phyloP scores from a whole-genome alignment of 2,329 filamentous ascomycete genomes.

The Colletotrichum plurivorum region DNA sequence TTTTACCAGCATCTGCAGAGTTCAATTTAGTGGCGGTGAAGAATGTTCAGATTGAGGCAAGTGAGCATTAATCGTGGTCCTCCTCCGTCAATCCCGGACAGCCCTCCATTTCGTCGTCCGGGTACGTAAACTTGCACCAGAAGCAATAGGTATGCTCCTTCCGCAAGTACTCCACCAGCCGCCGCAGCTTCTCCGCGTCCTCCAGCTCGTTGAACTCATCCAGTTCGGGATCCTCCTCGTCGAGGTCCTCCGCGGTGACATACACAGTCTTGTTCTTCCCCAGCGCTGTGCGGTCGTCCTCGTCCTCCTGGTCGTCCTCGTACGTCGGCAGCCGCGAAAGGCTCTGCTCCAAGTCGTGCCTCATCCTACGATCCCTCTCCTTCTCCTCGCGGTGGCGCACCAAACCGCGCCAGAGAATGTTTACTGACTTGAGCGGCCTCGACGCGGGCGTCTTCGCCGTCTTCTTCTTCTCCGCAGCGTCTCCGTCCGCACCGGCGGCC shows the following conservation, averaged over 20 bases:
- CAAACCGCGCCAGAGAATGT: constrained; percentile 84
- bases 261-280: constrained; percentile 70
- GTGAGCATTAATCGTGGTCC: constrained; percentile 72
- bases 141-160: constrained; percentile 87
- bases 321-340: constrained; percentile 75
- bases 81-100: constrained; percentile 92
- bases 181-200: constrained; percentile 75
- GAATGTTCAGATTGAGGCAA: not conserved
- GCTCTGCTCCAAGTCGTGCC: constrained; percentile 76
- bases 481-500: constrained; percentile 21
- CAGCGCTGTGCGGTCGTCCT: constrained; percentile 79
- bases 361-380: constrained; percentile 76
- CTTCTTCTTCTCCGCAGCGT: constrained; percentile 46
- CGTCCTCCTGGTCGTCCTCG: constrained; percentile 76
- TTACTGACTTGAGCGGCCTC: constrained; percentile 75
- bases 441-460: constrained; percentile 52
- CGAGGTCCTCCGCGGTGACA: constrained; percentile 76
- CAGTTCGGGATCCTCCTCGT: constrained; percentile 85
- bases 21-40: too few species aligned
- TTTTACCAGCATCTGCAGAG: too few species aligned
- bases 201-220: constrained; percentile 83
- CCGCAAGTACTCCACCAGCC: constrained; percentile 78
- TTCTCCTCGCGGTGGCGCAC: constrained; percentile 78
- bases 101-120: constrained; percentile 81
- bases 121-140: constrained; percentile 92